phyloP scores from a whole-genome alignment of 192 early-diverging fungal genomes.

The Podochytrium sp. region DNA sequence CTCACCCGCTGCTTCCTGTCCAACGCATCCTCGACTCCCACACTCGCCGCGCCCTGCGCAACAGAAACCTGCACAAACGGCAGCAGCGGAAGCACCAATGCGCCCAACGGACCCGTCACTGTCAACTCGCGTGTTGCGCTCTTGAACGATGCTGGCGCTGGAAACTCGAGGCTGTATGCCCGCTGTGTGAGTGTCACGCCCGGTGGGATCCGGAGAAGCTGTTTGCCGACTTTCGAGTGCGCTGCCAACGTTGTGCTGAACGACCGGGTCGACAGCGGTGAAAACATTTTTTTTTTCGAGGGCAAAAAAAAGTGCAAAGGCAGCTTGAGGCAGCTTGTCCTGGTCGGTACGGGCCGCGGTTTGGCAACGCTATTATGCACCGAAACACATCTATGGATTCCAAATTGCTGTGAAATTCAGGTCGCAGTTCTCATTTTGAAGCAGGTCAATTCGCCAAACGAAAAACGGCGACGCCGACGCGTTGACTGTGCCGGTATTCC shows the following conservation, averaged over 20 bases:
- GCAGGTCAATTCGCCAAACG: too few species aligned
- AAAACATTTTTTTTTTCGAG: background rate
- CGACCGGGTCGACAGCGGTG: background rate
- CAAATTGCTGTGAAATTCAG: too few species aligned
- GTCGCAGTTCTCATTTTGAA: too few species aligned
- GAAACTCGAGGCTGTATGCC: background rate
- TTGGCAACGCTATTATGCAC: too few species aligned
- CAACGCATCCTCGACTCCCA: constrained; percentile 58
- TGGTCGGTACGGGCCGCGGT: too few species aligned
- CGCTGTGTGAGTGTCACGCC: constrained; percentile 69
- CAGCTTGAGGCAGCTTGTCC: too few species aligned
- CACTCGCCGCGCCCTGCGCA: constrained; percentile 24
- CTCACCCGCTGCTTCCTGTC: constrained; percentile 76
- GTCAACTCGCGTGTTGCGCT: constrained; percentile 61
- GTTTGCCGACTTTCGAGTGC: constrained; percentile 82
- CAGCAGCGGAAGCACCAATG: constrained; percentile 77
- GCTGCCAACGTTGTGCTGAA: constrained; percentile 51
- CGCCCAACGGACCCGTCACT: constrained; percentile 83
- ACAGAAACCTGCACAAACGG: constrained; percentile 71
- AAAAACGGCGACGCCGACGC: too few species aligned
- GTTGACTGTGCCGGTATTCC: too few species aligned
- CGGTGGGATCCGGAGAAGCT: constrained; percentile 71
- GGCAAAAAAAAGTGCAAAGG: background rate
- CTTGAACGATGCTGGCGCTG: constrained; percentile 40
- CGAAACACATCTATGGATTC: too few species aligned